Evolutionary conservation across 1,284 basidiomycete species (phyloP), one percentile per base, ranked within the genome.

Genomic region (Cutaneotrichosporon sp.): DNA sequence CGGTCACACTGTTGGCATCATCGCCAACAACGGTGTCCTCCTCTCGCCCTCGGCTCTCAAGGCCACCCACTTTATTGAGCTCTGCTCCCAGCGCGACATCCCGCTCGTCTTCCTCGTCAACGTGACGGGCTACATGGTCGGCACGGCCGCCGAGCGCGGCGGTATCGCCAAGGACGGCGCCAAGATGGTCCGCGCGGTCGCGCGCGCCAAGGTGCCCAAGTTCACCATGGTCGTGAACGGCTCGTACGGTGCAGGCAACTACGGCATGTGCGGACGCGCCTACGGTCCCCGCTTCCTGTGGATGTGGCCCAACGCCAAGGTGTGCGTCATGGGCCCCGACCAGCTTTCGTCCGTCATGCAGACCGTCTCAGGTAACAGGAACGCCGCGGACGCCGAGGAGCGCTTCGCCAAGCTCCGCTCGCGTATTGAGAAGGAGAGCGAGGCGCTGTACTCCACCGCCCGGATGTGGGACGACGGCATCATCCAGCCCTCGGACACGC

Each of bases 241-340:
- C 46, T 91, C 87, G 68, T 96, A 91, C 70, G 69, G 69, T 44
- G 92, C 92, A 14, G 92, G 92, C 10, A 96, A 94, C 75, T 97
- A 96, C 65, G 91, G 89, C 34, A 92, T 92, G 87, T 86, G 88
- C 60, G 88, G 88, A 17, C 81, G 89, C 54, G 87, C 90, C 82
- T 94, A 94, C 74, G 90, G 88, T 10, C 91, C 92, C 3, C 81
- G 91, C 55, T 96, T 97, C 80, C 75, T 97, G 49, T 97, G 89
- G 88, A 93, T 92, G 89, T 97, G 93, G 92, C 92, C 92, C 54
- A 94, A 93, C 63, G 89, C 92, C 26, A 91, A 88, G 72, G 86
- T 96, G 3, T 88, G 86, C n/a, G 92, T 97, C 39, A 97, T 97
- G 93, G 92, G 93, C 38, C 88, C 88, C 3, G 88, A 85, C 38